Conservation (phyloP, 2,329 filamentous ascomycete species). For the Colletotrichum melonis region DNA sequence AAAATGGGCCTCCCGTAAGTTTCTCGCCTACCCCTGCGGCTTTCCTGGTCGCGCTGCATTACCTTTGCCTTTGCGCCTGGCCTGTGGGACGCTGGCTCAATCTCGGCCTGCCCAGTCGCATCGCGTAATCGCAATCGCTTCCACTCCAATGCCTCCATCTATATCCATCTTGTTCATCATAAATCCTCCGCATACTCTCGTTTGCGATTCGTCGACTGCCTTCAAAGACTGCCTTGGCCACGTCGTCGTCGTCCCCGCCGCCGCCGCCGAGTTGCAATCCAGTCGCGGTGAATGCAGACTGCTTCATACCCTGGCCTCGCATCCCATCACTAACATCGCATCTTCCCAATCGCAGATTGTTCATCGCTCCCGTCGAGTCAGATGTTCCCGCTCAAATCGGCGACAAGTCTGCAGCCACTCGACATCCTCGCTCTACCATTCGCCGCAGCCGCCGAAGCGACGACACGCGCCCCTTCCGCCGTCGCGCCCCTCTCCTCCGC, state of each 20-base stretch:
- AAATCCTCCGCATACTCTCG: not conserved
- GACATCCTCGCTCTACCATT: conserved; percentile 52
- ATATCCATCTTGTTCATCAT: conserved; percentile 5
- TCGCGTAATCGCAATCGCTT: conserved; percentile 11
- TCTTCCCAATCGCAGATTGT: conserved; percentile 50
- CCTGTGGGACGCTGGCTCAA: conserved; percentile 34
- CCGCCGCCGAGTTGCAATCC: conserved; percentile 20
- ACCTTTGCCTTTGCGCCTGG: conserved; percentile 20
- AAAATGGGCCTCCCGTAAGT: conserved; percentile 63
- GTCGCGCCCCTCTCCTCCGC: conserved; percentile 38
- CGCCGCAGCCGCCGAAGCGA: conserved; percentile 49
- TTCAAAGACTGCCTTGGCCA: not conserved
- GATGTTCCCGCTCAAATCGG: conserved; percentile 51
- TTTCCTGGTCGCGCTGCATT: conserved; percentile 17
- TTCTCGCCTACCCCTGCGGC: conserved; percentile 14
- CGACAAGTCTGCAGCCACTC: conserved; percentile 39
- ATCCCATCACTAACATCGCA: conserved; percentile 24
- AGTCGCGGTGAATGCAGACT: conserved; percentile 27
- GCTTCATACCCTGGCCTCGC: conserved; percentile 5
- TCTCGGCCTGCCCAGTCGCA: conserved; percentile 30
- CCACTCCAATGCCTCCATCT: conserved; percentile 16
- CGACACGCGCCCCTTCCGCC: conserved; percentile 46
- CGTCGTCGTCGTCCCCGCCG: not conserved
- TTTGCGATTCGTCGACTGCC: not conserved
- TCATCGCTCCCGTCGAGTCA: conserved; percentile 58